Evolutionary conservation across 2,329 filamentous ascomycete species (phyloP).

Genomic region (Colletotrichum sidae): DNA sequence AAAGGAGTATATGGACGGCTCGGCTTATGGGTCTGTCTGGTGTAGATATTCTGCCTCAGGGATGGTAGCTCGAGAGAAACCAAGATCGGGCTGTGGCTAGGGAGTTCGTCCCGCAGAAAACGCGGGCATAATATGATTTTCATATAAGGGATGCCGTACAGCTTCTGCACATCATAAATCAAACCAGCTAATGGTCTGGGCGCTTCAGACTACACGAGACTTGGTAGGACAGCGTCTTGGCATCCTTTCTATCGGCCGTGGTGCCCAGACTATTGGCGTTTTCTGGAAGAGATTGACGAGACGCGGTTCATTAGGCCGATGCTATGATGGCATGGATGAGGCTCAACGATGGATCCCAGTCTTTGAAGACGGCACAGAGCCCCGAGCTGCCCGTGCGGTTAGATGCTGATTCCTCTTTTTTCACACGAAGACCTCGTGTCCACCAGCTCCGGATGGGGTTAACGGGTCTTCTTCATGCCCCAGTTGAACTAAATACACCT

Average conservation of each 20-base stretch:
- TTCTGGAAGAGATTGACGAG: neutral
- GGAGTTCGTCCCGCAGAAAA: slow-evolving; percentile 12
- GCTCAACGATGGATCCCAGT: slow-evolving; percentile 11
- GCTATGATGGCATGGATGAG: neutral
- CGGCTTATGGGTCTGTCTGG: slow-evolving; percentile 17
- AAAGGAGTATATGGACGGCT: neutral
- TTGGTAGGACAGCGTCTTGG: slow-evolving; percentile 1
- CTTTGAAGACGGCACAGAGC: slow-evolving; percentile 16
- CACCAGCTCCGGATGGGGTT: slow-evolving; percentile 5
- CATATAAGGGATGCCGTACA: slow-evolving; percentile 19
- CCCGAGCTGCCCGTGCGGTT: slow-evolving; percentile 17
- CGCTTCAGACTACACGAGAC: slow-evolving; percentile 8
- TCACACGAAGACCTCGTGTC: neutral
- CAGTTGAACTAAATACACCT: slow-evolving; percentile 6
- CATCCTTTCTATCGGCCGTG: neutral
- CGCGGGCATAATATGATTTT: slow-evolving; percentile 5
- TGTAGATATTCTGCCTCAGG: slow-evolving; percentile 18
- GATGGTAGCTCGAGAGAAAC: slow-evolving; percentile 18
- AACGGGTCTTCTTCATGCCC: slow-evolving; percentile 2
- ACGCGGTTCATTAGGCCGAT: slow-evolving; percentile 8
- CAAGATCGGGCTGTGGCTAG: neutral
- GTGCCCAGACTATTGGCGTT: neutral
- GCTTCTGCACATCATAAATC: slow-evolving; percentile 29
- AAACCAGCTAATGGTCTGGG: slow-evolving; percentile 33
- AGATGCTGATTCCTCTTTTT: neutral